A percentile compares a stretch with the other conserved stretches of the same genome.
phyloP scores from a whole-genome alignment of 1,284 basidiomycete species.

The Tilletiaria anomala region DNA sequence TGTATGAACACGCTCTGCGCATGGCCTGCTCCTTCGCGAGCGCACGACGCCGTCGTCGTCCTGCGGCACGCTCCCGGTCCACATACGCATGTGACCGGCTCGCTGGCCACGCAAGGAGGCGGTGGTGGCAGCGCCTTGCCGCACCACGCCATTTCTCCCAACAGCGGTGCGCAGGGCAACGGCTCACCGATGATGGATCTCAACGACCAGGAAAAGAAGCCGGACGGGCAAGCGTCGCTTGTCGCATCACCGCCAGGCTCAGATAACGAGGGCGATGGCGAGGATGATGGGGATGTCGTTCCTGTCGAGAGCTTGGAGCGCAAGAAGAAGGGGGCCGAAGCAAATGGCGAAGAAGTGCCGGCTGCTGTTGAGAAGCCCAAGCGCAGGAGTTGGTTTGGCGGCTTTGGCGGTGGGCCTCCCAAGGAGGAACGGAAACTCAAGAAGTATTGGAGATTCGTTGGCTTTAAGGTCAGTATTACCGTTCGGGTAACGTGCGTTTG shows the following conservation, averaged over 20 bases:
- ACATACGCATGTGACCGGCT: conserved; percentile 3
- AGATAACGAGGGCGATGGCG: conserved; percentile 6
- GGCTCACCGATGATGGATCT: conserved; percentile 6
- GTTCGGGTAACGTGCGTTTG: too few relatives aligned
- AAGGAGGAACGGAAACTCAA: conserved; percentile 33
- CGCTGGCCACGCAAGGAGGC: conserved; percentile 4
- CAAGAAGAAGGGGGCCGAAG: conserved; percentile 5
- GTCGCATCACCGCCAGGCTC: not conserved
- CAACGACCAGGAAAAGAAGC: conserved; percentile 13
- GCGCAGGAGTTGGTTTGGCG: conserved; percentile 19
- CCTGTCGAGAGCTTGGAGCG: conserved; percentile 33
- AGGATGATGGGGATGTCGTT: conserved; percentile 36
- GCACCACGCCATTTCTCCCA: too few relatives aligned
- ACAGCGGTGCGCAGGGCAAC: conserved; percentile 5
- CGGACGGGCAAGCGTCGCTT: conserved; percentile 3
- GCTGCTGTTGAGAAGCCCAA: conserved; percentile 13
- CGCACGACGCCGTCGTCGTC: conserved; percentile 38
- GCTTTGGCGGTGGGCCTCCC: conserved; percentile 9
- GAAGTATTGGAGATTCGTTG: conserved; percentile 42
- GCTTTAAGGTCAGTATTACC: conserved; percentile 20
- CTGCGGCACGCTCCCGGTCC: conserved; percentile 15
- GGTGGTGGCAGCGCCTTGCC: too few relatives aligned
- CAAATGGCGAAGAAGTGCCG: conserved; percentile 1
- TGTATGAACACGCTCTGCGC: conserved; percentile 42
- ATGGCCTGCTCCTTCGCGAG: conserved; percentile 38